Evolutionary conservation across 2,329 filamentous ascomycete species (phyloP).

Genomic region (Westerdykella ornata): DNA sequence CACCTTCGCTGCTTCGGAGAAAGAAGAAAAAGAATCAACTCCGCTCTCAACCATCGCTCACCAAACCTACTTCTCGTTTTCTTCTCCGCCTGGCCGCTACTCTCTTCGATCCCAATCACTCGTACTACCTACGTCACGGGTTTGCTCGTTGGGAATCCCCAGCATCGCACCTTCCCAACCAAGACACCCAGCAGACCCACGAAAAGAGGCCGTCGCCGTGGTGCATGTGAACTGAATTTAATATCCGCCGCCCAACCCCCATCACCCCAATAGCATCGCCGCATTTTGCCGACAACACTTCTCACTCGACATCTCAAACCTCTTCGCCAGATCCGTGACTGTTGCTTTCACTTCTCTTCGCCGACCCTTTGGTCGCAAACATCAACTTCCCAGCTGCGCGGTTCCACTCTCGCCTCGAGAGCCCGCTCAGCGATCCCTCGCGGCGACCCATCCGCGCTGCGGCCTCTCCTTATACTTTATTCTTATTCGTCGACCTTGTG

Average conservation of each 20-base stretch:
- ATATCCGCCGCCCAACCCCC: constrained; percentile 4
- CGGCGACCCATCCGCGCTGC: constrained; percentile 5
- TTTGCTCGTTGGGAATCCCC: constrained; percentile 5
- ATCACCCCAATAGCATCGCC: constrained; percentile 4
- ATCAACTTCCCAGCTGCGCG: no score
- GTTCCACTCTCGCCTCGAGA: no score
- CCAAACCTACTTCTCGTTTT: no score
- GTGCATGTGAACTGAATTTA: constrained; percentile 14
- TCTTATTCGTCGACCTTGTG: background rate
- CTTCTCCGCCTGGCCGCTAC: no score
- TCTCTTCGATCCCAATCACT: no score
- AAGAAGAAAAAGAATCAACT: no score
- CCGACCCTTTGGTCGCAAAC: background rate
- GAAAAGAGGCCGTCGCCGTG: background rate
- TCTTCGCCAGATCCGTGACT: background rate
- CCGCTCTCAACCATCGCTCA: no score
- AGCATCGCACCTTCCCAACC: constrained; percentile 7
- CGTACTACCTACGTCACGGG: no score
- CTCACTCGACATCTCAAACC: background rate
- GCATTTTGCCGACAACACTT: constrained; percentile 1
- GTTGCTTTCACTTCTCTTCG: background rate
- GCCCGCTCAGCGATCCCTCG: background rate
- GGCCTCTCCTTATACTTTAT: constrained; percentile 14
- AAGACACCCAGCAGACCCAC: constrained; percentile 16
- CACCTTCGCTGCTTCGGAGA: no score